Percentiles rank a stretch among this genome's conserved stretches.
Conservation (phyloP, 2,329 filamentous ascomycete genomes). For the Cercospora zeina region DNA sequence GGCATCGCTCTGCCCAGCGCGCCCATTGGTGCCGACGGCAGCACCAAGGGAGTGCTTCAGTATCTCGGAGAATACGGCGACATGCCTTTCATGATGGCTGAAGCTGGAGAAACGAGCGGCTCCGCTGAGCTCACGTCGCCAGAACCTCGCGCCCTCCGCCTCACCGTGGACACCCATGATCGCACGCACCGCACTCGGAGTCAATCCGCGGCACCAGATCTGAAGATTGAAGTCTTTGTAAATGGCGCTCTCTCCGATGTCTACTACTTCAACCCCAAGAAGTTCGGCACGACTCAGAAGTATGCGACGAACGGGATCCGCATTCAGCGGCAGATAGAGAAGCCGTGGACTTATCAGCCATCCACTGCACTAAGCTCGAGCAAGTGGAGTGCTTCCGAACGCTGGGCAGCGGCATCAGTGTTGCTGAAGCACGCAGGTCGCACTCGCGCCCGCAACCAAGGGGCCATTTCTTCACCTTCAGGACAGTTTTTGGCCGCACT, state of each 20-base stretch:
- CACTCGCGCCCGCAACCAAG: conserved; percentile 39
- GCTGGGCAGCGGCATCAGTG: conserved; percentile 42
- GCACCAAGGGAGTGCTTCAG: conserved; percentile 29
- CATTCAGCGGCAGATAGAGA: conserved; percentile 45
- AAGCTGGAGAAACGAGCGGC: conserved; percentile 27
- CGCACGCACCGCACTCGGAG: conserved; percentile 1
- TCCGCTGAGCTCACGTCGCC: conserved; percentile 4
- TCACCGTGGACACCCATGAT: conserved; percentile 18
- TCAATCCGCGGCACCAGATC: conserved; percentile 28
- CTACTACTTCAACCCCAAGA: conserved; percentile 28
- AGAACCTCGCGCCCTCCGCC: conserved; percentile 20
- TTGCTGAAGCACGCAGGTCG: conserved; percentile 41
- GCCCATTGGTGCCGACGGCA: conserved; percentile 27
- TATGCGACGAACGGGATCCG: conserved; percentile 44
- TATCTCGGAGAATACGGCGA: conserved; percentile 39
- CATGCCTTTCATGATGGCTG: conserved; percentile 40
- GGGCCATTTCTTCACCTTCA: conserved; percentile 40
- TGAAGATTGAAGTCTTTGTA: conserved; percentile 53
- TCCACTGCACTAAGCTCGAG: conserved; percentile 20
- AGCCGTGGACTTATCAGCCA: conserved; percentile 47
- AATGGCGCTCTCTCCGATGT: conserved; percentile 47
- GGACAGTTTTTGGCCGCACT: conserved; percentile 45
- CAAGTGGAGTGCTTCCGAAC: conserved; percentile 29
- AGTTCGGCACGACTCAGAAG: conserved; percentile 8
- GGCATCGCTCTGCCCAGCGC: conserved; percentile 29